Evolutionary conservation across 2,329 filamentous ascomycete genomes (phyloP).

Genomic region (Magnaporthiopsis incrustans): DNA sequence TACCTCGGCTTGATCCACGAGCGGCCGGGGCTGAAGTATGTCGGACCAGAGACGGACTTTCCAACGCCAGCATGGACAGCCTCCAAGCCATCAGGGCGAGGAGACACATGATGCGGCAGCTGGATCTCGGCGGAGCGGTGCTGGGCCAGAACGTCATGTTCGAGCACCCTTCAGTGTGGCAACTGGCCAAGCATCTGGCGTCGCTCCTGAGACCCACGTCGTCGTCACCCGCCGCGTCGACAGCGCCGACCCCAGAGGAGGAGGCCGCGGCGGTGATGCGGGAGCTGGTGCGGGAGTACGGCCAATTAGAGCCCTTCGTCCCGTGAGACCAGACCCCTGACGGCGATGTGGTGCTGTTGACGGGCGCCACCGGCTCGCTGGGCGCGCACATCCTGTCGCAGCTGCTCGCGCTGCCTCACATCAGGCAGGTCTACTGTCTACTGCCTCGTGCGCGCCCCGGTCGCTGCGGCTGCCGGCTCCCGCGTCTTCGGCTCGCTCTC

Average conservation of each 20-base stretch:
- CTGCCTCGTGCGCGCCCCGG: conserved; percentile 40
- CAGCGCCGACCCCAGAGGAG: conserved; percentile 27
- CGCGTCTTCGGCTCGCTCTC: conserved; percentile 13
- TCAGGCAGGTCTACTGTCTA: conserved; percentile 47
- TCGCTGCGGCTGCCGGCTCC: conserved; percentile 14
- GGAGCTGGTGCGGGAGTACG: conserved; percentile 34
- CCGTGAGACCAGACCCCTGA: conserved; percentile 10
- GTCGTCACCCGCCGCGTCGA: conserved; percentile 9
- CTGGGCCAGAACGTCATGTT: conserved; percentile 51
- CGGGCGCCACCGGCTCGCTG: conserved; percentile 58
- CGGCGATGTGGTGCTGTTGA: conserved; percentile 30
- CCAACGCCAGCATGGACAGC: conserved; percentile 48
- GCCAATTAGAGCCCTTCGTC: conserved; percentile 22
- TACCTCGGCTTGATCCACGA: conserved; percentile 26
- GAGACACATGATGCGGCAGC: conserved; percentile 38
- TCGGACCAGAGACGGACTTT: conserved; percentile 41
- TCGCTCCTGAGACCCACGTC: conserved; percentile 28
- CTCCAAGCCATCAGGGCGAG: conserved; percentile 50
- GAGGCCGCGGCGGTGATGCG: conserved; percentile 26
- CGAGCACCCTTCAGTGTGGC: conserved; percentile 42
- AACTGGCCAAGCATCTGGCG: conserved; percentile 35
- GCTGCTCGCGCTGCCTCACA: conserved; percentile 47
- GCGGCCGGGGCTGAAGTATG: conserved; percentile 18
- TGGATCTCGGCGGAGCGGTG: conserved; percentile 38
- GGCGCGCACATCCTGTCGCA: conserved; percentile 53